Conservation (phyloP, 78 protist genomes). For the Dictyostelium capitatum region DNA sequence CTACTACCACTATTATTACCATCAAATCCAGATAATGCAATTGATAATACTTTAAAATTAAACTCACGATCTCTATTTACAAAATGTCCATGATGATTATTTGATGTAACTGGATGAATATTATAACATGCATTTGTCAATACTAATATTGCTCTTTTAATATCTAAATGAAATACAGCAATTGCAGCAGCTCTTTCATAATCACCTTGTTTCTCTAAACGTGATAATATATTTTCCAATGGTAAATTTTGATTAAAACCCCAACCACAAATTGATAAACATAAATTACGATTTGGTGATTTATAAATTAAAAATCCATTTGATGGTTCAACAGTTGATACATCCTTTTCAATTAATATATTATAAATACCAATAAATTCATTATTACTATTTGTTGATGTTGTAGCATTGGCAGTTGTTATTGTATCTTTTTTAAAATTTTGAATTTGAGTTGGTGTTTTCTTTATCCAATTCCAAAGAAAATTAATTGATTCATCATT, state of each 20-base stretch:
- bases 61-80: slow-evolving; percentile 21
- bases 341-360: slow-evolving; percentile 40
- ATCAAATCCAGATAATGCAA: slow-evolving; percentile 88
- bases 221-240: slow-evolving; percentile 11
- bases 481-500: slow-evolving; percentile 40
- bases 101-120: background rate
- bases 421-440: slow-evolving; percentile 10
- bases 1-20: background rate
- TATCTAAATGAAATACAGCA: slow-evolving; percentile 84
- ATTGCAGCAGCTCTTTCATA: slow-evolving; percentile 85
- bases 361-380: slow-evolving; percentile 63
- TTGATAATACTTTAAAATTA: slow-evolving; percentile 48
- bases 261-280: slow-evolving; percentile 78
- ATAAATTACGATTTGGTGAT: slow-evolving; percentile 47
- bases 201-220: slow-evolving; percentile 67
- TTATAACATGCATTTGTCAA: slow-evolving; percentile 13
- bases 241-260: slow-evolving; percentile 43
- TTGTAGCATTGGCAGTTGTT: background rate
- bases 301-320: slow-evolving; percentile 38
- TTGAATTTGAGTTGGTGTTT: slow-evolving; percentile 28
- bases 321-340: slow-evolving; percentile 22
- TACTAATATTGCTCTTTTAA: slow-evolving; percentile 66
- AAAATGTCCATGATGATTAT: background rate
- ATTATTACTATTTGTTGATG: slow-evolving; percentile 14
- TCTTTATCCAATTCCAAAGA: slow-evolving; percentile 54